These are phyloP conservation scores for Aspergillus transmontanensis DNA, from an alignment of 2,329 filamentous ascomycete species.

Conservation along the genomic window DNA sequence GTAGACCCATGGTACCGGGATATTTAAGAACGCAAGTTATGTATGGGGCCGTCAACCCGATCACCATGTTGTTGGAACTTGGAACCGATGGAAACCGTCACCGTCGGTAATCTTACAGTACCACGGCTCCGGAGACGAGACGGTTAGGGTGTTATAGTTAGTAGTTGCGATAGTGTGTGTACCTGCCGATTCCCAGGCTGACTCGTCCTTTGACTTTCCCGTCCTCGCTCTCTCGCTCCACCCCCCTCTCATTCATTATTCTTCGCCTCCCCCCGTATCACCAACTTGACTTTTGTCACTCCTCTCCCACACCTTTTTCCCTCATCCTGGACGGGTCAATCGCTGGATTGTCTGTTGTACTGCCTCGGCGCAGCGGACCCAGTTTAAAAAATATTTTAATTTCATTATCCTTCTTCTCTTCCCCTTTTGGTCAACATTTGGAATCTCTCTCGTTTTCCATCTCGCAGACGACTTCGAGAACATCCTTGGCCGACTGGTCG, in stretches of 20 bases:
- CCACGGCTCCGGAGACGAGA: conserved; percentile 4
- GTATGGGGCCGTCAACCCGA: background rate
- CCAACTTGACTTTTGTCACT: conserved; percentile 4
- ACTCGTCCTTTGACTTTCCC: conserved; percentile 3
- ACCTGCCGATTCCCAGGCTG: conserved; percentile 15
- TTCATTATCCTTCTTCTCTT: background rate
- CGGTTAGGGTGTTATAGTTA: conserved; percentile 1
- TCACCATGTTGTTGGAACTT: conserved; percentile 1
- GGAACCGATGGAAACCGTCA: background rate
- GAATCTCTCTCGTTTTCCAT: background rate
- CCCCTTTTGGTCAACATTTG: background rate
- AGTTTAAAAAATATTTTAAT: background rate
- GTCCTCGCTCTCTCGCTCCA: conserved; percentile 13
- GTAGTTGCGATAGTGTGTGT: conserved; percentile 7
- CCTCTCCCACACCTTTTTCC: conserved; percentile 1
- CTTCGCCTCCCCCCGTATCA: background rate
- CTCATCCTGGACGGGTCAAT: background rate
- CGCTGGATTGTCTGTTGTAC: conserved; percentile 1
- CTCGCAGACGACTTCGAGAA: background rate
- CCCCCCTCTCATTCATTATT: conserved; percentile 2
- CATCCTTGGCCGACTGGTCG: background rate
- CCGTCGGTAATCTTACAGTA: conserved; percentile 3
- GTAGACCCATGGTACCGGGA: background rate
- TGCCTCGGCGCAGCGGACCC: background rate
- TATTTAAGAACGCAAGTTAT: background rate